Evolutionary conservation across 2,329 filamentous ascomycete species (phyloP).

Genomic region (Aspergillus bombycis): DNA sequence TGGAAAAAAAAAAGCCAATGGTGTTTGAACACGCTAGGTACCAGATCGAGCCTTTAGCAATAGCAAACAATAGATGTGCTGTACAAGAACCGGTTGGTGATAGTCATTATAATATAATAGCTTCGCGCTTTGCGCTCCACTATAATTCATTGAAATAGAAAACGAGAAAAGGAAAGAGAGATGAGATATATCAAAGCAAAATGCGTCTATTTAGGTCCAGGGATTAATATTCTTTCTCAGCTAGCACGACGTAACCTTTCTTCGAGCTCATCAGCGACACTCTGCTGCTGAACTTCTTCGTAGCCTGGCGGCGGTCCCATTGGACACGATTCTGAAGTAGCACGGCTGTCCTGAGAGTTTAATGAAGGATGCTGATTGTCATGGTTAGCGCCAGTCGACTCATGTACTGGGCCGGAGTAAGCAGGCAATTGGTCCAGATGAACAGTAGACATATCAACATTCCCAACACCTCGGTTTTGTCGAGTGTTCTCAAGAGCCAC

Average conservation of each 20-base stretch:
- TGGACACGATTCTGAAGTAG: conserved; percentile 34
- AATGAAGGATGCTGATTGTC: conserved; percentile 13
- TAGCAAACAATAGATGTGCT: background rate
- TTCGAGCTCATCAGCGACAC: conserved; percentile 74
- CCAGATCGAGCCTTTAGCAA: background rate
- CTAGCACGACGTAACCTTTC: conserved; percentile 49
- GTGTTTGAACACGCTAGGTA: background rate
- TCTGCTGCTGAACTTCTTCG: conserved; percentile 85
- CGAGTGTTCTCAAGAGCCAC: conserved; percentile 69
- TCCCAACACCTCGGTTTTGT: conserved; percentile 47
- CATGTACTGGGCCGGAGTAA: conserved; percentile 68
- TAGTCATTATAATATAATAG: too few relatives aligned
- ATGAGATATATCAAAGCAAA: background rate
- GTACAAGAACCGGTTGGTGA: background rate
- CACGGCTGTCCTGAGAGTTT: conserved; percentile 24
- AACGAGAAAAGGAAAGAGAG: too few relatives aligned
- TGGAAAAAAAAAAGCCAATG: conserved; percentile 1
- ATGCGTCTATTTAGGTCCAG: background rate
- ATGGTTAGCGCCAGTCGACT: conserved; percentile 17
- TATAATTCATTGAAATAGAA: conserved; percentile 17
- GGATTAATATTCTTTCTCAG: conserved; percentile 17
- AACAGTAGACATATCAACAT: conserved; percentile 64
- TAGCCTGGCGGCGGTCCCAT: conserved; percentile 87
- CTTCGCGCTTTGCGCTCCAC: too few relatives aligned
- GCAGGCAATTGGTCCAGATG: conserved; percentile 86